Evolutionary conservation across 2,329 filamentous ascomycete species (phyloP), one percentile per base, ranked within the genome.

Genomic region (Colletotrichum sp.): DNA sequence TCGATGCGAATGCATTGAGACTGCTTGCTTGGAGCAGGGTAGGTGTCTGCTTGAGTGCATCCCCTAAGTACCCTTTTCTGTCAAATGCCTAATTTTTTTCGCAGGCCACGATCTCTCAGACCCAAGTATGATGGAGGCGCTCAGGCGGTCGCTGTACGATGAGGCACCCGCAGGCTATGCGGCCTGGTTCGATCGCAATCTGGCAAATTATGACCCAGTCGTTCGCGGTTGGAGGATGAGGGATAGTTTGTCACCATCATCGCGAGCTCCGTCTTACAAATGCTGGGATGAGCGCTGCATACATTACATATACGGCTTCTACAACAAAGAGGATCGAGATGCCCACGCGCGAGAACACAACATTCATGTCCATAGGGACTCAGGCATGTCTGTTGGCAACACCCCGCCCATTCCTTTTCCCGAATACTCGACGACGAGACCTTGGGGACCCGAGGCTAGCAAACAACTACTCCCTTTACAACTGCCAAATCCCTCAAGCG

Each of bases 261-360:
- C 57, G 16, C 83, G 84, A 66, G 83, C 84, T 55, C 82, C 83
- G 66, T 88, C 88, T 13, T 88, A 88, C 81, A 92, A 90, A 81
- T 92, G 90, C 81, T 88, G 85, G 82, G 85, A 91, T 77, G 88
- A 91, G 69, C 85, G 85, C 72, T 92, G 90, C 79, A 82, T 90
- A 75, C 88, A 90, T 81, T 92, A 91, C 81, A 88, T 92, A 49
- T 92, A 92, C 78, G 90, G 90, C 34, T 91, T 92, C 79, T 80
- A 85, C 44, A 88, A 86, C 72, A 84, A 84, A 49, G 84, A 88
- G 69, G 90, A 91, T 76, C 87, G 89, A 69, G 89, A 91, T 71
- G 84, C 85, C 44, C 90, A 92, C 80, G 80, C 85, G 55, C 86
- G 84, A 77, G 84, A 89, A 70, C 90, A 92, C 80, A 77, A 79